phyloP scores from a whole-genome alignment of 2,329 filamentous ascomycete genomes.

The Ophiostoma quercus region DNA sequence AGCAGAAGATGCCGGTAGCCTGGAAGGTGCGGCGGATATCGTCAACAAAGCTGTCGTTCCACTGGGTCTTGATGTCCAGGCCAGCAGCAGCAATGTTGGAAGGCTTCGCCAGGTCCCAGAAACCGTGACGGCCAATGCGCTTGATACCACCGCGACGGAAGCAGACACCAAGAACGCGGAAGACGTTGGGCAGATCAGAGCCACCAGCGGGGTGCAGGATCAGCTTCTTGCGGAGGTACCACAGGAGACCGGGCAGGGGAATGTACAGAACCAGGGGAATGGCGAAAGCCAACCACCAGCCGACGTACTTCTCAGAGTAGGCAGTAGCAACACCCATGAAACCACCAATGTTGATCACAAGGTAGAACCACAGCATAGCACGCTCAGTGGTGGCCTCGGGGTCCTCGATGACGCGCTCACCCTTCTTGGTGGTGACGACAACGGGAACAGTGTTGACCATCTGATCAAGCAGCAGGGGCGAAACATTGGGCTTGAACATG shows the following conservation, averaged over 20 bases:
- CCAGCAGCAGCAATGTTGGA: constrained; percentile 46
- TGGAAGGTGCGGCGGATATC: constrained; percentile 61
- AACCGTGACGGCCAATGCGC: constrained; percentile 39
- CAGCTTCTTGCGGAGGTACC: constrained; percentile 41
- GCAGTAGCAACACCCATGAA: constrained; percentile 61
- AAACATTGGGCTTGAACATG: constrained; percentile 77
- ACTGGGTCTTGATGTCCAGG: constrained; percentile 41
- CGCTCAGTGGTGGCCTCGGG: constrained; percentile 62
- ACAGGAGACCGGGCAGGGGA: constrained; percentile 39
- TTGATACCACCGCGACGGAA: constrained; percentile 39
- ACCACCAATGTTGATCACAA: constrained; percentile 67
- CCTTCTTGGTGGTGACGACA: constrained; percentile 48
- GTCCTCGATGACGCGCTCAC: constrained; percentile 66
- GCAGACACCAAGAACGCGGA: constrained; percentile 39
- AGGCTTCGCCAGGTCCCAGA: constrained; percentile 68
- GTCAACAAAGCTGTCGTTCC: constrained; percentile 44
- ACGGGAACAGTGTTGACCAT: constrained; percentile 55
- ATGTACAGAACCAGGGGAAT: constrained; percentile 50
- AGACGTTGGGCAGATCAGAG: constrained; percentile 42
- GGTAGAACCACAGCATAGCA: constrained; percentile 60
- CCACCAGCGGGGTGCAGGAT: constrained; percentile 43
- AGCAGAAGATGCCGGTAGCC: constrained; percentile 64
- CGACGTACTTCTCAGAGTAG: constrained; percentile 68
- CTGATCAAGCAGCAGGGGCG: constrained; percentile 66
- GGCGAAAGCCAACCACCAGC: constrained; percentile 60